Conservation (phyloP, 2,329 filamentous ascomycete genomes). For the Cladosporium sp. region DNA sequence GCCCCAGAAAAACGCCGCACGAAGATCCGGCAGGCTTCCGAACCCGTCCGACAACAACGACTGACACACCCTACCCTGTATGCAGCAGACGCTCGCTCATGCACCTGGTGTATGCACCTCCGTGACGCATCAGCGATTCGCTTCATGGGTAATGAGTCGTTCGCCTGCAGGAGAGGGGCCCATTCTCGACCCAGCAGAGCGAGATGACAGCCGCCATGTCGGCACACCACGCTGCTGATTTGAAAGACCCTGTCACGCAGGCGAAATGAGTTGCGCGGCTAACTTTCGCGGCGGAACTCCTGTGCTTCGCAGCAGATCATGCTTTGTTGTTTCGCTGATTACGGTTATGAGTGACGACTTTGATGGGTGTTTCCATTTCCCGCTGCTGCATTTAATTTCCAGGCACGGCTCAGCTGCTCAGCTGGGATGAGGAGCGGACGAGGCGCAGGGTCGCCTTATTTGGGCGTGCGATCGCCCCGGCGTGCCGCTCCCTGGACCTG, state of each 20-base stretch:
- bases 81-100: neutral
- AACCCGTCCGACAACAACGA: slow-evolving; percentile 5
- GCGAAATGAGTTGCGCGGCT: slow-evolving; percentile 25
- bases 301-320: neutral
- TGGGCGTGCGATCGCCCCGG: slow-evolving; percentile 10
- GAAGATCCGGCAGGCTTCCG: slow-evolving; percentile 15
- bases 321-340: neutral
- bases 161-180: slow-evolving; percentile 13
- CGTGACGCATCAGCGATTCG: neutral
- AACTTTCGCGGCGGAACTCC: neutral
- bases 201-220: slow-evolving; percentile 17
- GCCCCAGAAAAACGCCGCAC: slow-evolving; percentile 7
- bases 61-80: neutral
- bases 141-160: neutral
- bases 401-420: slow-evolving; percentile 6
- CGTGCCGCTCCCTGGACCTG: slow-evolving; percentile 7
- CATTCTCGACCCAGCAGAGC: slow-evolving; percentile 10
- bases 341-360: slow-evolving; percentile 1
- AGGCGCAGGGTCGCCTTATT: slow-evolving; percentile 14
- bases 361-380: neutral
- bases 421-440: slow-evolving; percentile 6
- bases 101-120: neutral
- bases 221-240: slow-evolving; percentile 21
- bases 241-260: slow-evolving; percentile 19
- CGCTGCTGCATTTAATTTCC: neutral